Base-by-base conservation (phyloP, 768 basidiomycete genomes). In the Crepidotus variabilis region DNA sequence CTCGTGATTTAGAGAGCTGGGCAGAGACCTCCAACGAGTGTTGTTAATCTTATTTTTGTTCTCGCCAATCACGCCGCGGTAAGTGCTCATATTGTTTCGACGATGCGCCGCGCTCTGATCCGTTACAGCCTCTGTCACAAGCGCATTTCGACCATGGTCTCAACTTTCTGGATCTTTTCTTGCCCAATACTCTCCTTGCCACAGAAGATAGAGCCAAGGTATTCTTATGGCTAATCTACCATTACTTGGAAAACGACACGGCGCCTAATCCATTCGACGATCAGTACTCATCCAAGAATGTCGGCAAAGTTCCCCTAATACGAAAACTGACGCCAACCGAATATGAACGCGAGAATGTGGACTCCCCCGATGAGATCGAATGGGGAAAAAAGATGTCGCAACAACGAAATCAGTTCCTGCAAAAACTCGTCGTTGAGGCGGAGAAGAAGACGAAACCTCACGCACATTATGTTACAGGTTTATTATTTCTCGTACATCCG, bases 31-130 rank as follows among this genome's bases (percentile, higher is more conserved):
- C 85, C 93, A 9, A 94, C 94, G 9, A 92, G 88, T 59, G 81
- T 94, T 18, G 88, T 92, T 53, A 93, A 94, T 67, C 75, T 94
- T 47, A 81, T 95, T 48, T 95, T 95, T 65, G 83, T 92, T 46
- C 78, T 95, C 47, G 81, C 88, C 24, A 88, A 85, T 63, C 88
- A 92, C 63, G 84, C 89, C 48, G 80, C 83, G 28, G 90, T 93
- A 71, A 83, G 78, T 55, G 55, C 32, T 50, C 60, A 39, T 54
- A 23, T 47, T 21, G 43, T 47, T 39, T 32, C 18, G 22, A 50
- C 43, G 21, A 47, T 28, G 47, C 49, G 43, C 48, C 52, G 58
- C 56, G 33, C 51, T 57, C 56, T 35, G 53, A 51, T 46, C n/a
- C 11, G 28, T 20, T 5, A 32, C 55, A 87, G 85, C 84, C 85